phyloP scores from a whole-genome alignment of 441 rosid species.

The Adansonia rubrostipa region DNA sequence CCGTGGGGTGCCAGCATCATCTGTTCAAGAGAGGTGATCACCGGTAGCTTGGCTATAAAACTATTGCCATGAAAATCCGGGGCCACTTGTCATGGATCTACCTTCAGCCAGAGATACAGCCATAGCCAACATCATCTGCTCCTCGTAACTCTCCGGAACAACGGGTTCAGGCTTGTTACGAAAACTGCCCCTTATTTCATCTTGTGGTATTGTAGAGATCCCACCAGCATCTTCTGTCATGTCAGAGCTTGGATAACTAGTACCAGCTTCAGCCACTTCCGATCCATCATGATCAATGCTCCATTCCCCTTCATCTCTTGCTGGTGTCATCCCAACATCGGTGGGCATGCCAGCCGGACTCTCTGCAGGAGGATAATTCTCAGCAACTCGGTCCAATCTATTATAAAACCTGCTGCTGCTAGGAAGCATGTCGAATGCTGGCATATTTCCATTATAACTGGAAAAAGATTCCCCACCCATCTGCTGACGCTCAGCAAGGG shows the following conservation, averaged over 20 bases:
- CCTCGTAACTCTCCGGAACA: conserved; percentile 88
- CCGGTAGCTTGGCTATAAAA: conserved; percentile 18
- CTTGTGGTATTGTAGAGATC: conserved; percentile 37
- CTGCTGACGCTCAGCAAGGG: conserved; percentile 93
- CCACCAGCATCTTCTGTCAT: conserved; percentile 47
- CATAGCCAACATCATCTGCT: conserved; percentile 97
- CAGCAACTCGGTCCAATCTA: conserved; percentile 43
- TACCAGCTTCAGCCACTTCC: conserved; percentile 68
- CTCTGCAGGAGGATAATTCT: conserved; percentile 39
- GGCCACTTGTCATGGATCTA: conserved; percentile 52
- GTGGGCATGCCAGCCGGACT: conserved; percentile 37
- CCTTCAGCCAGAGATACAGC: conserved; percentile 93
- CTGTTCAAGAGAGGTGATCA: conserved; percentile 24
- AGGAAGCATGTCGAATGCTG: conserved; percentile 42
- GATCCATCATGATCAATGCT: conserved; percentile 46
- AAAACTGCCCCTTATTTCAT: conserved; percentile 42
- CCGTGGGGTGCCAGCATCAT: conserved; percentile 30
- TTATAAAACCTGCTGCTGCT: conserved; percentile 44
- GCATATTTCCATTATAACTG: conserved; percentile 37
- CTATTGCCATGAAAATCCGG: conserved; percentile 73
- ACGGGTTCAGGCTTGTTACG: conserved; percentile 50
- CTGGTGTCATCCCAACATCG: conserved; percentile 35
- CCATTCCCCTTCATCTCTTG: conserved; percentile 60
- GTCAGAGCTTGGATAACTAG: conserved; percentile 64
- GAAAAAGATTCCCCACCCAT: conserved; percentile 58